Evolutionary conservation across 768 basidiomycete species (phyloP), one percentile per base, ranked within the genome.

Genomic region (Rhizopogon vesiculosus): DNA sequence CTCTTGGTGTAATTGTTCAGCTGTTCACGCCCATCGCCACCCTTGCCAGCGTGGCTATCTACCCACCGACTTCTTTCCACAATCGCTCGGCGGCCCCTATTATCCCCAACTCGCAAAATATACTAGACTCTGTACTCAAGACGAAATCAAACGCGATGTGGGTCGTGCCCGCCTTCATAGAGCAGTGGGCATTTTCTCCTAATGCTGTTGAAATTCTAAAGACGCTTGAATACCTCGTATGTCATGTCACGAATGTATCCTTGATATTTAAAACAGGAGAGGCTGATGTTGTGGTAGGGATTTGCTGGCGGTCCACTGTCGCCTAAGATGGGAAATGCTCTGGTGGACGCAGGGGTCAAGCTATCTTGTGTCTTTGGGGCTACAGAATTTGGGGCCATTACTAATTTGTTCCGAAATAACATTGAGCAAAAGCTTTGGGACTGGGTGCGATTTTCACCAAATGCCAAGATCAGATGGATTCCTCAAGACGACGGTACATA

Each of bases 291-390:
- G 9, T 8, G 12, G 10, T n/a, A 77, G 74, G 38, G 22, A 0
- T 78, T 61, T 56, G 61, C 57, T 0, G 77, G 76, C 22, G 76
- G 75, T 0, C 65, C 75, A 0, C 61, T 78, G 3, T 59, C 76
- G 1, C 57, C 64, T 3, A 70, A 67, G 53, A 60, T 72, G 2
- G 78, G 76, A 0, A 68, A 77, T 31, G 56, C 52, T 5, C 56
- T 78, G n/a, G 64, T 66, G 7, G 55, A 56, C 5, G 61, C 69
- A 0, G 75, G 78, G 0, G 72, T 78, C 6, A 65, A 63, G 10
- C 41, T 78, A 2, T 33, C 51, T 9, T 51, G 65, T 1, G 42
- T 69, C 0, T 78, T 78, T 46, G 76, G 78, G n/a, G 61, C 53
- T 16, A 79, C 74, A 0, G 77, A 79, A 55, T 64, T 69, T 33